These are phyloP conservation scores for Phaeosphaeriaceae sp. DNA, from an alignment of 2,329 filamentous ascomycete species.

Conservation along the genomic window DNA sequence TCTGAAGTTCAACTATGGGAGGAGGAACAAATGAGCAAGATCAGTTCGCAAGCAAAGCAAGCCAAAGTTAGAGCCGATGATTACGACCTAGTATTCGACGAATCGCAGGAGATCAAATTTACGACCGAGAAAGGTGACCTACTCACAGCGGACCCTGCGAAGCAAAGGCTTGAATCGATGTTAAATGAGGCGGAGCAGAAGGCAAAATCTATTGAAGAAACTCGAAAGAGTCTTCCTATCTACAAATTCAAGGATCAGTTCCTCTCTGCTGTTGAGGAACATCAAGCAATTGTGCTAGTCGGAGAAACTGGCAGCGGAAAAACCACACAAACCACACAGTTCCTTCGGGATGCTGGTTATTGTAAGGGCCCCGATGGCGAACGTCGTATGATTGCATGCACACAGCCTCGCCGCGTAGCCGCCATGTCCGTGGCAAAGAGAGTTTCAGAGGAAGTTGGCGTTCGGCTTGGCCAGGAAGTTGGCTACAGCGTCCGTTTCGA, in stretches of 20 bases:
- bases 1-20: slow-evolving; percentile 98
- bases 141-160: slow-evolving; percentile 74
- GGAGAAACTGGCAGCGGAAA: slow-evolving; percentile 96
- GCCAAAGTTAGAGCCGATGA: slow-evolving; percentile 72
- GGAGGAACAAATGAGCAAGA: slow-evolving; percentile 83
- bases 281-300: slow-evolving; percentile 89
- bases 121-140: slow-evolving; percentile 57
- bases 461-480: slow-evolving; percentile 88
- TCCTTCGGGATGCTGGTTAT: slow-evolving; percentile 75
- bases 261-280: slow-evolving; percentile 80
- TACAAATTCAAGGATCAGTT: slow-evolving; percentile 87
- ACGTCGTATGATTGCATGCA: slow-evolving; percentile 83
- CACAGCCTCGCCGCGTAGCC: slow-evolving; percentile 91
- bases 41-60: slow-evolving; percentile 63
- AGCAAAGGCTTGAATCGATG: slow-evolving; percentile 78
- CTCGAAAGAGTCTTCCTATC: slow-evolving; percentile 86
- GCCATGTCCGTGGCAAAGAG: slow-evolving; percentile 97
- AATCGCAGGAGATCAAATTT: slow-evolving; percentile 86
- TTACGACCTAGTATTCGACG: slow-evolving; percentile 93
- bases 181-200: slow-evolving; percentile 89
- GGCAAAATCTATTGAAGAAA: slow-evolving; percentile 87
- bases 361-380: slow-evolving; percentile 72
- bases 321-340: slow-evolving; percentile 94
- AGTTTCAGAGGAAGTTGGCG: slow-evolving; percentile 92
- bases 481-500: slow-evolving; percentile 97